phyloP scores from a whole-genome alignment of 192 early-diverging fungal species.

The Geosiphon pyriformis region DNA sequence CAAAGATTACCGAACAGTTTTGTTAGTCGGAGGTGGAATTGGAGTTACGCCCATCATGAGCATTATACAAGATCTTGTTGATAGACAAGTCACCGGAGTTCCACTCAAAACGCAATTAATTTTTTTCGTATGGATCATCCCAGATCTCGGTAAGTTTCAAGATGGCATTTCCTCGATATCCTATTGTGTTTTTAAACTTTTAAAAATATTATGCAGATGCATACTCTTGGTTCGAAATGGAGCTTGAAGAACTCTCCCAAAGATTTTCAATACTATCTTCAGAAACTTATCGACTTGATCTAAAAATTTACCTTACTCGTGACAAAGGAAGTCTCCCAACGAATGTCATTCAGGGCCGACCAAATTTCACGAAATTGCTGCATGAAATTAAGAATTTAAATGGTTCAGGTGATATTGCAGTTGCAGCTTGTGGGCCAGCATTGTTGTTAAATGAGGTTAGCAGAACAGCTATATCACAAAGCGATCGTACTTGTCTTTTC shows the following conservation, averaged over 20 bases:
- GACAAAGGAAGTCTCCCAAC: not conserved
- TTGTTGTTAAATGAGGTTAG: conserved; percentile 25
- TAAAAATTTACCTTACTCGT: conserved; percentile 1
- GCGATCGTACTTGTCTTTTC: conserved; percentile 19
- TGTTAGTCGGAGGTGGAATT: conserved; percentile 32
- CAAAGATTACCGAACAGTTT: conserved; percentile 27
- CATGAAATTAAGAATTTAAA: conserved; percentile 18
- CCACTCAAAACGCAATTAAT: conserved; percentile 29
- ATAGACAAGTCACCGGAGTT: conserved; percentile 26
- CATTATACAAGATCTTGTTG: conserved; percentile 34
- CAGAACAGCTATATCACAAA: conserved; percentile 18
- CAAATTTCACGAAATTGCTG: conserved; percentile 23
- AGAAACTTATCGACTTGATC: not conserved
- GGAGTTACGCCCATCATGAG: conserved; percentile 37
- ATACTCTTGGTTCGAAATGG: conserved; percentile 5
- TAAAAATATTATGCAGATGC: not conserved
- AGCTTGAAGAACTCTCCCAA: not conserved
- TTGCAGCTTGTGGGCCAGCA: conserved; percentile 33
- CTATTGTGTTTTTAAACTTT: too few species aligned
- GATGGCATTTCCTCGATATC: not conserved
- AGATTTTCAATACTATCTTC: not conserved
- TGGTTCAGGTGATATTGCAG: conserved; percentile 13
- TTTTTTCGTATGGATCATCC: conserved; percentile 34
- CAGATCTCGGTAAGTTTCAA: conserved; percentile 8
- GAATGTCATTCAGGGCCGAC: conserved; percentile 21